These are phyloP conservation scores for Cucumis cinereus DNA, from an alignment of 306 rosid species.

Conservation along the genomic window DNA sequence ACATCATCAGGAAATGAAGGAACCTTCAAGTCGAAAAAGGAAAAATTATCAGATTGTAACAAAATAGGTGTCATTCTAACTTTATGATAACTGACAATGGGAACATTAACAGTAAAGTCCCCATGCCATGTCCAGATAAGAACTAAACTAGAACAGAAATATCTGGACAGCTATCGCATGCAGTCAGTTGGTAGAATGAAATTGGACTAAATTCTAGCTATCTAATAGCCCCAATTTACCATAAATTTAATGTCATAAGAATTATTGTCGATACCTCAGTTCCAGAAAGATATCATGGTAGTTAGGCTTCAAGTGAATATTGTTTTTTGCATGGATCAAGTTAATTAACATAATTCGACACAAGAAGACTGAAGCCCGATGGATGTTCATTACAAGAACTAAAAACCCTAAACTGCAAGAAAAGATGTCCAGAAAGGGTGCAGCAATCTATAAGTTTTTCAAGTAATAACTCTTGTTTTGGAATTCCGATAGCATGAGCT, in stretches of 20 bases:
- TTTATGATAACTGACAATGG: neutral
- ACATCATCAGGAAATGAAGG: slow-evolving; percentile 96
- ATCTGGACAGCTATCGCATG: neutral
- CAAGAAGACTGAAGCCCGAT: neutral
- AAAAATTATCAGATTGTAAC: slow-evolving; percentile 15
- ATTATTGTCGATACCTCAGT: neutral
- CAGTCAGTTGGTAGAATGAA: neutral
- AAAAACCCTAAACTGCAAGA: neutral
- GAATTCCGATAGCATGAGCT: neutral
- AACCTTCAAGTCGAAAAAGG: slow-evolving; percentile 46
- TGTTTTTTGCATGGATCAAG: neutral
- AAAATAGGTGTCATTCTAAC: neutral
- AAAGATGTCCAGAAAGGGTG: neutral
- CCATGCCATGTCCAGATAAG: neutral
- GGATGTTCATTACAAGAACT: neutral
- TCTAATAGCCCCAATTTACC: neutral
- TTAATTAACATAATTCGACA: neutral
- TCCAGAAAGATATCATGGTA: neutral
- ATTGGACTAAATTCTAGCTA: neutral
- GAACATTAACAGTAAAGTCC: neutral
- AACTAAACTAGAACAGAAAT: neutral
- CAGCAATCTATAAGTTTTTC: neutral
- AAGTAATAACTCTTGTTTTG: neutral
- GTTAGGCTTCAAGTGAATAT: neutral
- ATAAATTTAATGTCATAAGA: neutral